Conservation (phyloP, 352 stramenopile species). For the Pythium brachiatum region DNA sequence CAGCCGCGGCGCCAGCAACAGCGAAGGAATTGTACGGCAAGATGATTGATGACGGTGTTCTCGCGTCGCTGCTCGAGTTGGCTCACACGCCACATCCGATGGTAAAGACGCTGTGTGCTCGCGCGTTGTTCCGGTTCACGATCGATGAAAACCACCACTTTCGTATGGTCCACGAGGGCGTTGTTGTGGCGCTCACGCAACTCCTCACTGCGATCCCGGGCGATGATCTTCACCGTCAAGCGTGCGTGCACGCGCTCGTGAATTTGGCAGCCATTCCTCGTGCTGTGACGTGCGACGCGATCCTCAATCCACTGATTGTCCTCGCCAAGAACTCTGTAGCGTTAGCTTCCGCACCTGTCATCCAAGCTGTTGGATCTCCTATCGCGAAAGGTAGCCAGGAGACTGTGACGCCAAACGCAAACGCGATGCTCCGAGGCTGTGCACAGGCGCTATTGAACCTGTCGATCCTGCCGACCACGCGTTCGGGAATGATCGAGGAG, state of each 20-base stretch:
- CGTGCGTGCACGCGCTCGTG: slow-evolving; percentile 66
- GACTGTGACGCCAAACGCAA: not conserved
- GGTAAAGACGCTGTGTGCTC: slow-evolving; percentile 67
- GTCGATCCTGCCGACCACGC: slow-evolving; percentile 75
- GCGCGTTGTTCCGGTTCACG: slow-evolving; percentile 66
- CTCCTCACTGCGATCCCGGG: slow-evolving; percentile 49
- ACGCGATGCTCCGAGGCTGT: slow-evolving; percentile 25
- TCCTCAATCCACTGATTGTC: slow-evolving; percentile 49
- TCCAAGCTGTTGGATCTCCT: not conserved
- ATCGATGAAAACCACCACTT: slow-evolving; percentile 76
- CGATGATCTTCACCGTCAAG: slow-evolving; percentile 51
- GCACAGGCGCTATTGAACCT: slow-evolving; percentile 72
- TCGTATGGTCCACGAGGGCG: slow-evolving; percentile 74
- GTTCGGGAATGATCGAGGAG: slow-evolving; percentile 70
- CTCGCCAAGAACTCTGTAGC: slow-evolving; percentile 38
- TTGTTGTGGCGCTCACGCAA: slow-evolving; percentile 60
- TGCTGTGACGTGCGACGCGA: slow-evolving; percentile 69
- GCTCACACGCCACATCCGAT: slow-evolving; percentile 58
- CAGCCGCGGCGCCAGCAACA: slow-evolving; percentile 24
- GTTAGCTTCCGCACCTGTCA: slow-evolving; percentile 24
- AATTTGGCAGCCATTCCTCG: slow-evolving; percentile 67
- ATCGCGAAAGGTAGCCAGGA: not conserved
- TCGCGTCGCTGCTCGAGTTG: slow-evolving; percentile 60
- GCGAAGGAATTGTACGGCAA: slow-evolving; percentile 53
- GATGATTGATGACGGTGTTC: slow-evolving; percentile 73